Conservation (phyloP, 768 basidiomycete species). For the Mycena vulgaris region DNA sequence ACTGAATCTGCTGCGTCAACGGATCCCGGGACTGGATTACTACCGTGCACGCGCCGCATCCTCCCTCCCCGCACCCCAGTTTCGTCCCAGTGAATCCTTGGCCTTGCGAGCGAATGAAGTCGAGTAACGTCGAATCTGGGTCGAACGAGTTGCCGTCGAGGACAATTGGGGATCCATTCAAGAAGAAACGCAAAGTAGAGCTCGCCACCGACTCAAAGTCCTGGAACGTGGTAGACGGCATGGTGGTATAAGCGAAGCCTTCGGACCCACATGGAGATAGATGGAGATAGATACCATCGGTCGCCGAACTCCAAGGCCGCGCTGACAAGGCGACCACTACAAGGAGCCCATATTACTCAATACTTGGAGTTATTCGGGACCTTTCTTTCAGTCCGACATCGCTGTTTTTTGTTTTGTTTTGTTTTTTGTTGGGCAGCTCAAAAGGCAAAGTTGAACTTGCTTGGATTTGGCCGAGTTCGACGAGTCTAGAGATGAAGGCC, state of each 20-base stretch:
- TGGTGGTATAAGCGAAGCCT: neutral
- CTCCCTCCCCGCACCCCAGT: constrained; percentile 40
- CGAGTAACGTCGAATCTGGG: constrained; percentile 36
- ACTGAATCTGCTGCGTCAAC: constrained; percentile 37
- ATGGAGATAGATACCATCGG: too few relatives aligned
- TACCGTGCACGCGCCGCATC: constrained; percentile 40
- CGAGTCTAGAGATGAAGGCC: too few relatives aligned
- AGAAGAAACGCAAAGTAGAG: constrained; percentile 35
- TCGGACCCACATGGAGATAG: neutral
- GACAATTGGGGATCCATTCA: constrained; percentile 36
- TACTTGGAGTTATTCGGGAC: too few relatives aligned
- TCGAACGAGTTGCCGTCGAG: constrained; percentile 40
- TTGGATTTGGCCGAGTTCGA: too few relatives aligned
- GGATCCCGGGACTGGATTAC: constrained; percentile 35
- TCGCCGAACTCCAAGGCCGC: too few relatives aligned
- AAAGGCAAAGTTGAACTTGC: too few relatives aligned
- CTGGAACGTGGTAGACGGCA: constrained; percentile 27
- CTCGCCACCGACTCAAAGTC: constrained; percentile 29
- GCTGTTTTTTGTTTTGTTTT: too few relatives aligned
- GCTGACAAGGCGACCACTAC: too few relatives aligned
- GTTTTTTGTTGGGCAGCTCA: too few relatives aligned
- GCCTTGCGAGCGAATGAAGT: constrained; percentile 40
- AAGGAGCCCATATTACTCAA: too few relatives aligned
- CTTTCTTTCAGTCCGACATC: too few relatives aligned
- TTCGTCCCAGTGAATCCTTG: constrained; percentile 40